phyloP scores from a whole-genome alignment of 1,284 basidiomycete species.

The Marasmius oreades region DNA sequence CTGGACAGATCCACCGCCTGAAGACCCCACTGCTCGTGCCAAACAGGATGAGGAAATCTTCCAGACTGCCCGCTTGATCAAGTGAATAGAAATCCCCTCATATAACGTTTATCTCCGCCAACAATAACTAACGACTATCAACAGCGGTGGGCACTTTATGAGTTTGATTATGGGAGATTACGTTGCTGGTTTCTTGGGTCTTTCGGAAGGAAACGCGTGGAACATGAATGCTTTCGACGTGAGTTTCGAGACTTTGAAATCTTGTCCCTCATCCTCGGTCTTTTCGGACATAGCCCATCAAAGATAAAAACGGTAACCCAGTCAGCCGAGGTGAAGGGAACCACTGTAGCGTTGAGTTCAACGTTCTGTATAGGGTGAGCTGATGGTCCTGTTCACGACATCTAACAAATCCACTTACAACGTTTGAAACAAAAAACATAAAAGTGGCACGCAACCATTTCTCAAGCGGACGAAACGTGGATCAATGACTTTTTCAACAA shows the following conservation, averaged over 20 bases:
- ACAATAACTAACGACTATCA: not conserved
- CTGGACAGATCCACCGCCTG: conserved; percentile 35
- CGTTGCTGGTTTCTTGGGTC: conserved; percentile 44
- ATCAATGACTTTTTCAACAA: conserved; percentile 33
- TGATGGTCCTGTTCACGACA: not conserved
- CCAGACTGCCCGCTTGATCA: conserved; percentile 50
- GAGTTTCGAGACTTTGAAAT: conserved; percentile 5
- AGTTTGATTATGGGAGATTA: conserved; percentile 43
- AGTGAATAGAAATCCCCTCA: conserved; percentile 26
- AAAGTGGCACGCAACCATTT: conserved; percentile 36
- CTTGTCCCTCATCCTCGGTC: not conserved
- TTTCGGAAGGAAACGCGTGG: conserved; percentile 41
- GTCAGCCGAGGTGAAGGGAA: conserved; percentile 43
- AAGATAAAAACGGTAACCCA: conserved; percentile 22
- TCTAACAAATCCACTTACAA: conserved; percentile 5
- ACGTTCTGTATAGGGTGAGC: conserved; percentile 44
- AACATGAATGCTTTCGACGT: conserved; percentile 41
- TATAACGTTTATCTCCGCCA: not conserved
- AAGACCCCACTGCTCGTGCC: conserved; percentile 25
- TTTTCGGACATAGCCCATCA: conserved; percentile 25
- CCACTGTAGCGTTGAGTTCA: conserved; percentile 50
- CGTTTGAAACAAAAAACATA: conserved; percentile 1
- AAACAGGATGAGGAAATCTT: conserved; percentile 53
- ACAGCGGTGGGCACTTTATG: conserved; percentile 41
- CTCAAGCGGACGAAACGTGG: conserved; percentile 38